Evolutionary conservation across 2,329 filamentous ascomycete species (phyloP), one percentile per base, ranked within the genome.

Genomic region (Stachybotrys echinatus): DNA sequence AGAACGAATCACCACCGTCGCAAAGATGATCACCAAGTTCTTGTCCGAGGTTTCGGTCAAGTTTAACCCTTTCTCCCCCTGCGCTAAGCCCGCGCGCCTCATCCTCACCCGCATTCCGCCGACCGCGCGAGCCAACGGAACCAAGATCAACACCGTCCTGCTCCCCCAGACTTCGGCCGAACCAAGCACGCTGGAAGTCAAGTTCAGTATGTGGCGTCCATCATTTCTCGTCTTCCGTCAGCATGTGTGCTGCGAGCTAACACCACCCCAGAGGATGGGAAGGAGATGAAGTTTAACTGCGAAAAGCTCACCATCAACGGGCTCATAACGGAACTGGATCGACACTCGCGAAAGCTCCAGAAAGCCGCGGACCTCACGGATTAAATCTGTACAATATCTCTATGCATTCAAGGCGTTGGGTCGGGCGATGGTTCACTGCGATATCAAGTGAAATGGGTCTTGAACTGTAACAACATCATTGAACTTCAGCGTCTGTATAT

Each of bases 1-100:
- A 34, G 14, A 34, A 8, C 27, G 27, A 14, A n/a, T n/a, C 27
- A 34, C 18, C 48, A 39, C 27, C 52, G 43, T 47, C 55, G 45
- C 52, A 65, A 76, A 67, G 47, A 94, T 94, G 89, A 89, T 94
- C 54, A 92, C 88, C 52, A 84, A 85, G 66, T 94, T 89, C 75
- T 81, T 95, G 68, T 92, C 91, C 67, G 83, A 90, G 67, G 84
- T 97, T 61, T 84, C 80, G 62, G 87, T 90, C 57, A 84, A 83
- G 67, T 96, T 97, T 83, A 96, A 95, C 72, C 92, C 94, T 38
- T 97, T 97, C 80, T 87, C 84, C 23, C 72, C 80, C 21, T 78
- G 80, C 66, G 85, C 89, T 54, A 91, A 90, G 65, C 87, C 92
- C 21, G 92, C 90, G 38, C 86, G 94, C 42, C 79, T 95, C 47